These are phyloP conservation scores for Vicia sativa DNA, from an alignment of 306 rosid genomes.

Conservation along the genomic window DNA sequence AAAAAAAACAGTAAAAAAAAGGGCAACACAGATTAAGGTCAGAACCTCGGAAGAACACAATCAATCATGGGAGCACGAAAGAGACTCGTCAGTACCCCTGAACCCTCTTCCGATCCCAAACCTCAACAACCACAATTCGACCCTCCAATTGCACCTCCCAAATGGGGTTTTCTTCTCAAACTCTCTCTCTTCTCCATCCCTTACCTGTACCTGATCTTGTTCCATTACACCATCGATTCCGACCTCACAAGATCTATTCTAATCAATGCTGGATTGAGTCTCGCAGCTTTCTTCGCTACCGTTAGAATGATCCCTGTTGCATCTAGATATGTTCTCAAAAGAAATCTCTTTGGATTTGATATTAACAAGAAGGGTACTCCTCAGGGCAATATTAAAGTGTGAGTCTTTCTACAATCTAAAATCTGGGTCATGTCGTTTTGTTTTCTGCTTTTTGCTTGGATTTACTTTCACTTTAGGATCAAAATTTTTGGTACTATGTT, in stretches of 20 bases:
- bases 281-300: slow-evolving; percentile 61
- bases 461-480: too few relatives aligned
- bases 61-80: slow-evolving; percentile 73
- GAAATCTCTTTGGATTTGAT: slow-evolving; percentile 82
- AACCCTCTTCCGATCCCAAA: slow-evolving; percentile 34
- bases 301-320: slow-evolving; percentile 85
- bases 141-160: slow-evolving; percentile 71
- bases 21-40: background rate
- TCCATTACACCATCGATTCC: slow-evolving; percentile 58
- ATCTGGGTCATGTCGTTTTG: background rate
- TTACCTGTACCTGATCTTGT: slow-evolving; percentile 67
- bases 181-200: slow-evolving; percentile 63
- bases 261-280: slow-evolving; percentile 76
- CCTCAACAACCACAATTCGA: slow-evolving; percentile 43
- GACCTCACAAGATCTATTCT: slow-evolving; percentile 68
- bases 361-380: slow-evolving; percentile 90
- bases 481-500: background rate
- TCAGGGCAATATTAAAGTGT: slow-evolving; percentile 85
- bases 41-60: background rate
- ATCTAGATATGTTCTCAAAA: slow-evolving; percentile 69
- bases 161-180: slow-evolving; percentile 62
- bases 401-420: slow-evolving; percentile 36
- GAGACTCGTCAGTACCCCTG: slow-evolving; percentile 51
- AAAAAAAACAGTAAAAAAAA: too few relatives aligned
- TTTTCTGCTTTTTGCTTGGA: too few relatives aligned